Conservation (phyloP, 106 monocot genomes). For the Triglochin maritima region DNA sequence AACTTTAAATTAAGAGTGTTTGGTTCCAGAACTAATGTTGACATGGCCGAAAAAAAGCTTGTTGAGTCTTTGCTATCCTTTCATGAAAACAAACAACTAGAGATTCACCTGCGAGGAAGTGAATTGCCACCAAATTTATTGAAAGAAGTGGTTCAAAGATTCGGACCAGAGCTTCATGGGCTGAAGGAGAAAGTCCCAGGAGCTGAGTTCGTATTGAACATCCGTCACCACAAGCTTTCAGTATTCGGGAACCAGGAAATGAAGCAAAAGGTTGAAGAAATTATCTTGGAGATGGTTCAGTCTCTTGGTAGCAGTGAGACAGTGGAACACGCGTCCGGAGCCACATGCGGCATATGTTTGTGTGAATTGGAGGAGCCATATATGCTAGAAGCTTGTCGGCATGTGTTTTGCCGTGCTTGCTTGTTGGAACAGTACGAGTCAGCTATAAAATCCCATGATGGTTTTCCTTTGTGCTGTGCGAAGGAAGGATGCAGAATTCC, state of each 20-base stretch:
- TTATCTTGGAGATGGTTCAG: constrained; percentile 31
- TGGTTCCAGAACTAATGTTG: constrained; percentile 26
- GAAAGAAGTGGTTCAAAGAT: constrained; percentile 59
- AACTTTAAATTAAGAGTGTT: constrained; percentile 47
- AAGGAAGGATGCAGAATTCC: constrained; percentile 40
- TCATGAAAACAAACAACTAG: constrained; percentile 46
- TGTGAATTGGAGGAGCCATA: constrained; percentile 87
- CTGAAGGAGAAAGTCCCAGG: constrained; percentile 44
- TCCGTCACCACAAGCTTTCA: constrained; percentile 39
- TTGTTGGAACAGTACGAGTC: constrained; percentile 75
- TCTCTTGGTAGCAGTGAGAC: constrained; percentile 14
- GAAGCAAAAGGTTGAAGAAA: constrained; percentile 51
- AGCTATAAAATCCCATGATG: constrained; percentile 49
- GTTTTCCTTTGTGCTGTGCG: constrained; percentile 67
- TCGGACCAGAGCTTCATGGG: constrained; percentile 52
- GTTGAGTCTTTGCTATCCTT: constrained; percentile 30
- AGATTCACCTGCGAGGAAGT: constrained; percentile 46
- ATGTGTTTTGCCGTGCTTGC: constrained; percentile 60
- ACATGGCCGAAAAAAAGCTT: constrained; percentile 45
- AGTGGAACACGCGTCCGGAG: constrained; percentile 15
- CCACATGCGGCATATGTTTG: constrained; percentile 66
- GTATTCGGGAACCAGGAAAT: constrained; percentile 48
- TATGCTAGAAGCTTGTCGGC: constrained; percentile 62
- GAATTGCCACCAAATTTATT: constrained; percentile 57
- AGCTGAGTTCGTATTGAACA: constrained; percentile 40